These are phyloP conservation scores for Aspergillus sparsus DNA, from an alignment of 495 filamentous ascomycete genomes.

Conservation along the genomic window DNA sequence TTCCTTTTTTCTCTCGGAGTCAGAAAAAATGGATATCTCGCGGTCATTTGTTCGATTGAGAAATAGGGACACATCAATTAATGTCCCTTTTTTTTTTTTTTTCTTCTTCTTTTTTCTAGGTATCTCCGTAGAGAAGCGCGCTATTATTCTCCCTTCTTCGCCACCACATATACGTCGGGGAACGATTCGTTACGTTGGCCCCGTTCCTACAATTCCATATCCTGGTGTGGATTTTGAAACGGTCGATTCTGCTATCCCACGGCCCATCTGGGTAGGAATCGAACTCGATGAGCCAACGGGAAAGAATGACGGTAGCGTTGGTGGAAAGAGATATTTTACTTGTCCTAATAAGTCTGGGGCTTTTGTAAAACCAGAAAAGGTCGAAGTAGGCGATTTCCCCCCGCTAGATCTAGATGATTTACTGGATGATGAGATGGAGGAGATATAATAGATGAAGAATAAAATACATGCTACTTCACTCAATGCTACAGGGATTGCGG, in stretches of 20 bases:
- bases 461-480: conserved; percentile 2
- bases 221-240: conserved; percentile 36
- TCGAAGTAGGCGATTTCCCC: conserved; percentile 87
- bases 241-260: conserved; percentile 31
- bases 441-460: conserved; percentile 58
- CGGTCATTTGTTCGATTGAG: too few relatives aligned
- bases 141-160: conserved; percentile 46
- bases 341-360: conserved; percentile 72
- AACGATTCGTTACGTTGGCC: conserved; percentile 79
- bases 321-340: conserved; percentile 75
- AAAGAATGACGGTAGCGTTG: conserved; percentile 85
- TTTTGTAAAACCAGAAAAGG: conserved; percentile 86
- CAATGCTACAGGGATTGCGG: background rate
- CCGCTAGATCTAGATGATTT: conserved; percentile 53
- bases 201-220: conserved; percentile 76
- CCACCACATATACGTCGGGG: conserved; percentile 71
- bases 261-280: conserved; percentile 81
- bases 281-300: conserved; percentile 83
- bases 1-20: background rate
- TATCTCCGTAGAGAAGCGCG: conserved; percentile 38
- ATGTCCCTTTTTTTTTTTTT: background rate
- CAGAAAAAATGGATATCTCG: too few relatives aligned
- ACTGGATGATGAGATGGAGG: conserved; percentile 82
- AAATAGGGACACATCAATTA: too few relatives aligned
- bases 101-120: conserved; percentile 21